Conservation (phyloP, 2,329 filamentous ascomycete species). For the Penicillium carneum region DNA sequence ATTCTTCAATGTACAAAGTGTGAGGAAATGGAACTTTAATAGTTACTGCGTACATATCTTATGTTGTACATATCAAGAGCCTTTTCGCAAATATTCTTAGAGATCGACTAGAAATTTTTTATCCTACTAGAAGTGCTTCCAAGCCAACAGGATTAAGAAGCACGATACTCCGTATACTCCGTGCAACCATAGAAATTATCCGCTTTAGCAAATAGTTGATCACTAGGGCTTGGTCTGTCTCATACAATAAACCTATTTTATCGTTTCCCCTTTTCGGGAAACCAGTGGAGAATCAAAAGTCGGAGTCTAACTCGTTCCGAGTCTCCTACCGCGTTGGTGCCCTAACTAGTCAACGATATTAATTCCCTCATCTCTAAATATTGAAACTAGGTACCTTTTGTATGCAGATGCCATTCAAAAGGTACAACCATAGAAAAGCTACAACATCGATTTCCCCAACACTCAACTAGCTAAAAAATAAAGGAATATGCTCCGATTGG, state of each 20-base stretch:
- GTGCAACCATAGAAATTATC: not conserved
- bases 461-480: not conserved
- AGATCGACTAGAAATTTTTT: not conserved
- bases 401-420: not conserved
- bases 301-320: constrained; percentile 8
- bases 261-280: not conserved
- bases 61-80: not conserved
- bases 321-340: not conserved
- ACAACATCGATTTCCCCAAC: not conserved
- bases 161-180: no score
- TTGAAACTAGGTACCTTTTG: not conserved
- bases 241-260: not conserved
- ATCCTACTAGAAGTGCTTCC: not conserved
- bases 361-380: not conserved
- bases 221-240: not conserved
- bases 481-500: not conserved
- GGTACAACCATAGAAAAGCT: not conserved
- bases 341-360: not conserved
- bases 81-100: not conserved
- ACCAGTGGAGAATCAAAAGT: constrained; percentile 8
- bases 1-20: not conserved
- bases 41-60: not conserved
- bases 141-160: not conserved
- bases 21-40: not conserved
- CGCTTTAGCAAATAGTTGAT: not conserved